Evolutionary conservation across 2,329 filamentous ascomycete genomes (phyloP).

Genomic region (Venturia effusa): DNA sequence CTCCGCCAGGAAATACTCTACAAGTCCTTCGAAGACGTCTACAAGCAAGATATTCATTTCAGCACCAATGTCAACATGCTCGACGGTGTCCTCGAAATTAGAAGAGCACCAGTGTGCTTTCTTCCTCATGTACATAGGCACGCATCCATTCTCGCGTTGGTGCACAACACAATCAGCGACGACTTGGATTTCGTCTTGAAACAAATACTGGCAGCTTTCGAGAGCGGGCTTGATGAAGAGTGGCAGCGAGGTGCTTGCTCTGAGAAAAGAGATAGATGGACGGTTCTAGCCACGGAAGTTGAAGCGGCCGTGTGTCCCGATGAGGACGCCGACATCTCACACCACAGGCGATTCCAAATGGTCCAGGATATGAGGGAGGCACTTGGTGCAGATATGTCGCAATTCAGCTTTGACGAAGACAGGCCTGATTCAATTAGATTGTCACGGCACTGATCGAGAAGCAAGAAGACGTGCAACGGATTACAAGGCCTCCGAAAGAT

Average conservation of each 20-base stretch:
- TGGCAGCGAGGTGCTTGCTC: neutral
- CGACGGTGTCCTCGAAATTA: neutral
- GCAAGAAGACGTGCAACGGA: too few species aligned
- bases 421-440: neutral
- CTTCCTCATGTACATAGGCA: neutral
- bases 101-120: neutral
- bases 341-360: neutral
- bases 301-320: neutral
- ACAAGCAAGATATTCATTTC: neutral
- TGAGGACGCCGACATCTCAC: neutral
- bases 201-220: neutral
- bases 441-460: neutral
- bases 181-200: neutral
- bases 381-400: neutral
- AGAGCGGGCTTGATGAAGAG: neutral
- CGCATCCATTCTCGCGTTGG: neutral
- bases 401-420: neutral
- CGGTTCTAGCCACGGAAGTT: neutral
- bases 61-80: neutral
- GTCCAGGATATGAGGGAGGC: neutral
- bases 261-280: neutral
- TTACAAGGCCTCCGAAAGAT: too few species aligned
- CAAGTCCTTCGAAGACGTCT: neutral
- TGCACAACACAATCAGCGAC: neutral
- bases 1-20: neutral